Evolutionary conservation across 2,329 filamentous ascomycete genomes (phyloP).

Genomic region (Bipolaris oryzae): DNA sequence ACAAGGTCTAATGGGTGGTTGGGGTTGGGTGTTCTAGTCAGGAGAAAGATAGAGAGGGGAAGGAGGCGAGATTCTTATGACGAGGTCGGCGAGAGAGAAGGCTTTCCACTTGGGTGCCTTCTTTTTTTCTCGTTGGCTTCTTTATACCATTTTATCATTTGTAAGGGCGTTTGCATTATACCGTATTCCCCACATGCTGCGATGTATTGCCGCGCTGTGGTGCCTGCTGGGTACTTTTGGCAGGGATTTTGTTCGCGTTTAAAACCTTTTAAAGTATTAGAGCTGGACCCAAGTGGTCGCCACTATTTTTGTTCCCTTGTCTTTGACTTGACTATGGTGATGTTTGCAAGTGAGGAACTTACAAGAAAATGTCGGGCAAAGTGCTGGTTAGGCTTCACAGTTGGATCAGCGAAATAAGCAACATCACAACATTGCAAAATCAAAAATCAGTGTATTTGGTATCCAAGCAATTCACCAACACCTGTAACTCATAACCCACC

Average conservation of each 20-base stretch:
- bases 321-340: not conserved
- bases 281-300: slow-evolving; percentile 36
- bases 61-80: slow-evolving; percentile 21
- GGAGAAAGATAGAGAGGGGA: not conserved
- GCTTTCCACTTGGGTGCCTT: too few species aligned
- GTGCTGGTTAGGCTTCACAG: not conserved
- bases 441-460: slow-evolving; percentile 25
- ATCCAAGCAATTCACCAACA: slow-evolving; percentile 4
- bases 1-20: slow-evolving; percentile 6
- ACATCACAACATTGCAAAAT: slow-evolving; percentile 22
- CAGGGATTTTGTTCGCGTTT: slow-evolving; percentile 8
- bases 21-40: not conserved
- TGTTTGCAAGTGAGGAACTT: not conserved
- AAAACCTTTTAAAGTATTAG: slow-evolving; percentile 31
- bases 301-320: slow-evolving; percentile 12
- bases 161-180: slow-evolving; percentile 42
- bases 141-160: slow-evolving; percentile 39
- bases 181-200: slow-evolving; percentile 37
- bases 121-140: slow-evolving; percentile 10
- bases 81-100: slow-evolving; percentile 16
- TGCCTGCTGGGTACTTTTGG: not conserved
- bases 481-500: not conserved
- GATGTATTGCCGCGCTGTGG: slow-evolving; percentile 18
- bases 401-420: slow-evolving; percentile 9
- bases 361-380: too few species aligned